Conservation (phyloP, 106 monocot species). For the Dioscorea alata region DNA sequence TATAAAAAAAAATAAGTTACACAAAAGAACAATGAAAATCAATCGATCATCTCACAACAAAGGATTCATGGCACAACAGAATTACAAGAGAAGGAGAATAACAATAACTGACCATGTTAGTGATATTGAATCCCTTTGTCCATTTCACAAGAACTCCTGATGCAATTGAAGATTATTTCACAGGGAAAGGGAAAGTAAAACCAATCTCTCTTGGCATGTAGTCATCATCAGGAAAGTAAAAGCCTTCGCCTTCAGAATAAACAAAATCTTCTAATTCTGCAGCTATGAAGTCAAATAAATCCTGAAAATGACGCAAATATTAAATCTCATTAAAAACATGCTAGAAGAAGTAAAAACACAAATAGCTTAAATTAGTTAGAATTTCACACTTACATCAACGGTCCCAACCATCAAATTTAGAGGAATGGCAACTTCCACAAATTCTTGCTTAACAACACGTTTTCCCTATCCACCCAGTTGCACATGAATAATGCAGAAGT, state of each 20-base stretch:
- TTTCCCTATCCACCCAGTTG: constrained; percentile 65
- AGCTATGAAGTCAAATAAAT: constrained; percentile 94
- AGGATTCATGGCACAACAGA: no score
- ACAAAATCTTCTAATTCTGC: constrained; percentile 67
- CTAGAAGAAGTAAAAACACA: background rate
- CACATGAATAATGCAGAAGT: constrained; percentile 77
- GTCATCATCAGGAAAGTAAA: constrained; percentile 41
- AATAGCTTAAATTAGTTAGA: no score
- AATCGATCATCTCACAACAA: no score
- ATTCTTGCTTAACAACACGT: constrained; percentile 56
- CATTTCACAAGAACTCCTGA: constrained; percentile 89
- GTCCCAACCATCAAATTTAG: constrained; percentile 78
- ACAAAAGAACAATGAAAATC: no score
- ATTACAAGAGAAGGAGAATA: background rate
- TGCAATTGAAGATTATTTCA: constrained; percentile 75
- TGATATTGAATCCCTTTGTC: constrained; percentile 94
- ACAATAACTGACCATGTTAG: constrained; percentile 39
- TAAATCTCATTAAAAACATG: no score
- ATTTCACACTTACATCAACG: constrained; percentile 32
- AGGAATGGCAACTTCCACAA: constrained; percentile 69
- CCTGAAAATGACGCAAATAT: constrained; percentile 38
- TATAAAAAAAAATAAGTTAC: no score
- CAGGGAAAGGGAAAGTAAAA: constrained; percentile 99
- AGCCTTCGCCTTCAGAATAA: constrained; percentile 53
- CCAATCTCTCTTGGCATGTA: constrained; percentile 75